Base-by-base conservation (phyloP, 352 stramenopile species). In the Phytophthora foliorum region DNA sequence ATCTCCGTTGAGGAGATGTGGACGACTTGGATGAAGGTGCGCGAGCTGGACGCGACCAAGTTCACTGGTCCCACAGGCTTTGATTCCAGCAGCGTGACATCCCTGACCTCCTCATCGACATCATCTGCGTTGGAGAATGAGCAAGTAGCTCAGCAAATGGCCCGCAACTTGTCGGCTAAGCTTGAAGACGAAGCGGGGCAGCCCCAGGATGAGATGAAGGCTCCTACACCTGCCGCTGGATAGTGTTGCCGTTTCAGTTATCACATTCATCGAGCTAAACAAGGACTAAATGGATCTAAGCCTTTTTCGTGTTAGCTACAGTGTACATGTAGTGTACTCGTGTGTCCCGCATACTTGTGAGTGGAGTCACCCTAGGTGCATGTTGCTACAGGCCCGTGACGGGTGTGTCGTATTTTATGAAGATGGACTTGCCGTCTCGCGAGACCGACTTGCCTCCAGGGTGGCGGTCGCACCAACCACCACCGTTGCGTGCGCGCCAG, bases 1-100 rank as follows among this genome's bases (percentile, higher is more conserved):
- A 62, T 81, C 24, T 86, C 58, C 27, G 85, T 93, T n/a, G 83
- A 93, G 11, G 86, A 91, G 16, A 94, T 94, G 84, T 95, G 88
- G 86, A 88, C 81, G 25, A 93, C 73, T 19, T 95, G 84, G 86
- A 94, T 93, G 75, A 77, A 91, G 46, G 83, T 92, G 63, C 84
- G 84, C 31, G 88, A 93, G 69, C 76, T 88, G 61, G 82, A 94
- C 54, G 77, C 86, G 1, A 65, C 71, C 55, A 92, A 90, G 69
- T 81, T 79, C 41, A 77, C 80, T 39, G 73, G 63, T 2, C 39
- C 52, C 9, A 59, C 74, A 19, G 51, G 69, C 9, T 80, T 75
- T 27, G 45, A 63, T 24, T 57, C 41, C n/a, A 77, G 58, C 27
- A 36, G n/a, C 8, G 39, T 58, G 4, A 74, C 45, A 24, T 69